Evolutionary conservation across 75 land plant genomes (phyloP), one percentile per base, ranked within the genome.

Genomic region (Larix kaempferi): DNA sequence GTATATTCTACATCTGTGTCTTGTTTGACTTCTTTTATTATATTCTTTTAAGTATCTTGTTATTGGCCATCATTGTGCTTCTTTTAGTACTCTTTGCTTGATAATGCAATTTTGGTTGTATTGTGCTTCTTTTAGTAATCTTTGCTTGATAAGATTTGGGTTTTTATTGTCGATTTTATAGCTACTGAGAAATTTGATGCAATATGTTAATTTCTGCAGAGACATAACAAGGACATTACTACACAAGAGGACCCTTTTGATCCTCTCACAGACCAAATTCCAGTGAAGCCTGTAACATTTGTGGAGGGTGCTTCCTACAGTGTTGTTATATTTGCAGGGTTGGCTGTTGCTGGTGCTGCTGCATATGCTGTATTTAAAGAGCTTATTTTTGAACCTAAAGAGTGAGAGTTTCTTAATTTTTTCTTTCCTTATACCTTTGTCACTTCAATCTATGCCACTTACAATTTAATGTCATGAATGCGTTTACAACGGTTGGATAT

Each of bases 231-330:
- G 77, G 95, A 87, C 17, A 79, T 94, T 74, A 80, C 95, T 22
- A 88, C 86, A 27, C 79, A 85, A 62, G 98, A 97, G 69, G 99
- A 97, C 78, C 98, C 99, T 15, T 97, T 97, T 86, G 99, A 94
- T 85, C 81, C 99, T 37, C 84, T 92, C 23, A 97, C 99, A 39
- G 94, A 97, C 77, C 86, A 94, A 74, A 95, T 97, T 59, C 99
- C 99, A 56, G 95, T 91, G 81, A 94, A 92, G 71, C 98, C 99
- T 2, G 99, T 97, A 78, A 89, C 91, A 17, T 98, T 97, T 84
- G 80, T 86, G 1, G 99, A 97, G 82, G 99, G 99, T 39, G 99
- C 98, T 63, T 92, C 98, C 17, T 97, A 97, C 81, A 85, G 89
- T 77, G 27, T 92, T 75, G 72, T 92, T 57, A 97, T 94, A 58